phyloP scores from a whole-genome alignment of 1,284 basidiomycete genomes.

The Waitea zeae region DNA sequence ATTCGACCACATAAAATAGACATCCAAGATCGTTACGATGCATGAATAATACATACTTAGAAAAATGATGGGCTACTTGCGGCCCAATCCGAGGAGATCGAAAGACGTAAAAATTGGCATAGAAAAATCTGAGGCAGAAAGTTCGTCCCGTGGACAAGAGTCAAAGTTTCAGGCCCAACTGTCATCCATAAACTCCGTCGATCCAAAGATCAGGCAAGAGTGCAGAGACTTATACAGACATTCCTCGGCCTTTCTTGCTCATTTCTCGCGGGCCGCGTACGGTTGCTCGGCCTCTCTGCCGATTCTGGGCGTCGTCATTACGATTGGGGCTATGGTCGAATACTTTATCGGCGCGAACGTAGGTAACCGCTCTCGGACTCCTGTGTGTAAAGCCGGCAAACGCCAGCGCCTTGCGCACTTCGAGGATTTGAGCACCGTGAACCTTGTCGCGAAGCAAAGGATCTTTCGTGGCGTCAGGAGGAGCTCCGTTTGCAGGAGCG shows the following conservation, averaged over 20 bases:
- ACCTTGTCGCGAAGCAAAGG: slow-evolving; percentile 72
- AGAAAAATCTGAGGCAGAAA: no score
- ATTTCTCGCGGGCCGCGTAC: slow-evolving; percentile 37
- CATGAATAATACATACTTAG: no score
- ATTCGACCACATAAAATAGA: no score
- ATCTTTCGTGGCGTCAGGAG: slow-evolving; percentile 73
- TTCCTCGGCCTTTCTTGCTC: slow-evolving; percentile 55
- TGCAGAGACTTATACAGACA: slow-evolving; percentile 41
- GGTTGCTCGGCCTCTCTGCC: slow-evolving; percentile 40
- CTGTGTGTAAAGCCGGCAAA: slow-evolving; percentile 86
- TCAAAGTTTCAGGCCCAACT: no score
- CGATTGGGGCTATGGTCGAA: slow-evolving; percentile 43
- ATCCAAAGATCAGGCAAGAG: no score
- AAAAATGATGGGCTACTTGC: no score
- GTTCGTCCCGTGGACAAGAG: no score
- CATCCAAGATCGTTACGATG: no score
- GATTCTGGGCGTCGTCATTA: slow-evolving; percentile 27
- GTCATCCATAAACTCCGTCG: no score
- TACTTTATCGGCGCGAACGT: slow-evolving; percentile 53
- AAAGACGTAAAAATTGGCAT: no score
- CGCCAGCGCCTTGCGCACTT: slow-evolving; percentile 80
- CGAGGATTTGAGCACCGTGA: slow-evolving; percentile 74
- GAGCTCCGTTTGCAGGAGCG: slow-evolving; percentile 74
- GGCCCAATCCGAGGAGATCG: no score
- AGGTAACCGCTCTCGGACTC: slow-evolving; percentile 61